Evolutionary conservation across 129 eudicot genomes (phyloP).

Genomic region (Cynara cardunculus): DNA sequence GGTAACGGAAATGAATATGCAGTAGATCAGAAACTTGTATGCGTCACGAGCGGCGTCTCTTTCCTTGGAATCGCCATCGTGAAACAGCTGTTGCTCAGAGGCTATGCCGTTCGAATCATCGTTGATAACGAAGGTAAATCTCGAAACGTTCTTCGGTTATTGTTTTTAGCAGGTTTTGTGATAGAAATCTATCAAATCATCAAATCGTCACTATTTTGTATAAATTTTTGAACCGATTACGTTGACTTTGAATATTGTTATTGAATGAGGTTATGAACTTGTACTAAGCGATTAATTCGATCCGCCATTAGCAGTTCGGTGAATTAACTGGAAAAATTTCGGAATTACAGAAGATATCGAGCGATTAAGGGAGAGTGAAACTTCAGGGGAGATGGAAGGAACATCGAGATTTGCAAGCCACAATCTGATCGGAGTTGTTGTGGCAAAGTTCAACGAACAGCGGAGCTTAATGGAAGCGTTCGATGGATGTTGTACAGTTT

Average conservation of each 20-base stretch:
- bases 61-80: conserved; percentile 69
- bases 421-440: conserved; percentile 42
- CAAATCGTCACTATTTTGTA: background rate
- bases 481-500: conserved; percentile 65
- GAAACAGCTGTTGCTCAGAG: conserved; percentile 58
- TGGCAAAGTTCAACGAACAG: conserved; percentile 44
- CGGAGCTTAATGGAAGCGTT: conserved; percentile 54
- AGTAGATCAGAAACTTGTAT: conserved; percentile 45
- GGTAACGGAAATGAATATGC: conserved; percentile 16
- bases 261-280: background rate
- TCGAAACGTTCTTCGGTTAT: background rate
- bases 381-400: conserved; percentile 46
- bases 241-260: conserved; percentile 5
- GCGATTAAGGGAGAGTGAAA: conserved; percentile 61
- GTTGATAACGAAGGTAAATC: conserved; percentile 63
- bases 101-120: conserved; percentile 66
- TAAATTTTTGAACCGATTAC: background rate
- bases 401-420: conserved; percentile 22
- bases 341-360: conserved; percentile 60
- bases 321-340: background rate
- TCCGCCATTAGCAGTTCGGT: background rate
- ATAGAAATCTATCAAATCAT: background rate
- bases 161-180: background rate
- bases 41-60: conserved; percentile 85
- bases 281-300: background rate